A percentile compares a stretch with the other conserved stretches of the same genome.
phyloP scores from a whole-genome alignment of 345 rosid species.

The Pistacia integerrima region DNA sequence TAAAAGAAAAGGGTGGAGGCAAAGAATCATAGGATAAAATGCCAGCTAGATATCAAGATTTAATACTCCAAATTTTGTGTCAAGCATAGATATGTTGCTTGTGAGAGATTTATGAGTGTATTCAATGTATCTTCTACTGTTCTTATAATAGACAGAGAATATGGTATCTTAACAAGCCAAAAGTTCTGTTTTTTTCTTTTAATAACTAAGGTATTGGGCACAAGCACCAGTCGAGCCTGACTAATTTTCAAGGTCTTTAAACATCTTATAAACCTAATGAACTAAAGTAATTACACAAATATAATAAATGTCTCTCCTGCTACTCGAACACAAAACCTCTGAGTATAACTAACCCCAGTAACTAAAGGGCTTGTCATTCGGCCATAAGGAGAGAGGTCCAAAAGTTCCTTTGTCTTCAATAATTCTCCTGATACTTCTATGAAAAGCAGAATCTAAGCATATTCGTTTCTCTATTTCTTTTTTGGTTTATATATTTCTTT shows the following conservation, averaged over 20 bases:
- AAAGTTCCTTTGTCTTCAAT: neutral
- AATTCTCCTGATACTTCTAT: neutral
- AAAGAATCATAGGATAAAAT: neutral
- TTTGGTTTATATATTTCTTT: no score
- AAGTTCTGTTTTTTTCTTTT: neutral
- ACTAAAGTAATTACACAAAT: no score
- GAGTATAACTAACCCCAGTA: no score
- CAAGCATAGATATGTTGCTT: neutral
- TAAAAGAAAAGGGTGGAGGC: neutral
- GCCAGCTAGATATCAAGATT: neutral
- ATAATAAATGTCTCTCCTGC: no score
- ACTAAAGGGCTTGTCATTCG: no score
- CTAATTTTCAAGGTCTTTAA: no score
- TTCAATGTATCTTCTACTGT: conserved; percentile 2
- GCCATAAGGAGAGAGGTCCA: neutral
- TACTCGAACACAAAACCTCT: no score
- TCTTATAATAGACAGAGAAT: neutral
- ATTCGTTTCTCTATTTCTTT: neutral
- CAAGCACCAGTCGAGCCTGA: no score
- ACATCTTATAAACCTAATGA: no score
- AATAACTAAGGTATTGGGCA: no score
- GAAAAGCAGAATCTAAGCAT: neutral
- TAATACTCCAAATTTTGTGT: no score
- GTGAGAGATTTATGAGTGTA: neutral
- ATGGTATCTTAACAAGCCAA: neutral